These are phyloP conservation scores for Fomitopsis pinicola DNA, from an alignment of 1,284 basidiomycete genomes.

Conservation along the genomic window DNA sequence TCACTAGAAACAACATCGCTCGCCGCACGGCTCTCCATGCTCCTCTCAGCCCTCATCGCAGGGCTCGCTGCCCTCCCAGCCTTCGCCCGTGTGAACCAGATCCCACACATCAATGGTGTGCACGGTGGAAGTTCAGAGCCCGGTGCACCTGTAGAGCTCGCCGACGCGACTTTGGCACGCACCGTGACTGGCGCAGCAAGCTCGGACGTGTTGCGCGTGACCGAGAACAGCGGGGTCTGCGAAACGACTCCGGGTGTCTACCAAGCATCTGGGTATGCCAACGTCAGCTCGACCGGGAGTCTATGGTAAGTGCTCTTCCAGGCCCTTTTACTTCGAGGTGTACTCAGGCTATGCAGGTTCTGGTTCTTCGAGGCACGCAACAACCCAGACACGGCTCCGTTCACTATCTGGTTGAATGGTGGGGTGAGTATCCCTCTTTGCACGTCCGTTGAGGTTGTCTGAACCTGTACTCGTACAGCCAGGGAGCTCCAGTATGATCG, in stretches of 20 bases:
- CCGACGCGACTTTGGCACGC: background rate
- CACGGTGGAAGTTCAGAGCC: background rate
- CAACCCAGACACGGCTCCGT: slow-evolving; percentile 50
- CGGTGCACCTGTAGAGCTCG: background rate
- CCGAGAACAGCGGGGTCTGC: slow-evolving; percentile 53
- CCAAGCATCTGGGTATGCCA: slow-evolving; percentile 59
- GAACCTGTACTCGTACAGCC: slow-evolving; percentile 32
- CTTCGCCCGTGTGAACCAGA: background rate
- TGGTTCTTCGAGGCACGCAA: slow-evolving; percentile 67
- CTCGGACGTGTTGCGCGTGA: slow-evolving; percentile 34
- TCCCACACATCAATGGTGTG: background rate
- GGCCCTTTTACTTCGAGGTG: too few species aligned
- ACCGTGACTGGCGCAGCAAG: background rate
- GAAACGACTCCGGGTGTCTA: slow-evolving; percentile 55
- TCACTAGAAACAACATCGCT: background rate
- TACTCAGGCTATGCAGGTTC: slow-evolving; percentile 37
- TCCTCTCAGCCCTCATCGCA: background rate
- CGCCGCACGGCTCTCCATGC: background rate
- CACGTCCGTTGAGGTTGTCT: background rate
- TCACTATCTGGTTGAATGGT: slow-evolving; percentile 64
- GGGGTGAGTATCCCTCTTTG: slow-evolving; percentile 38
- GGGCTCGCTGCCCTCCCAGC: background rate
- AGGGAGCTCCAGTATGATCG: slow-evolving; percentile 65
- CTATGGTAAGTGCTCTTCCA: slow-evolving; percentile 41
- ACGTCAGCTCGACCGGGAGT: slow-evolving; percentile 47